Base-by-base conservation (phyloP, 495 filamentous ascomycete genomes). In the Stereocaulon alpinum region DNA sequence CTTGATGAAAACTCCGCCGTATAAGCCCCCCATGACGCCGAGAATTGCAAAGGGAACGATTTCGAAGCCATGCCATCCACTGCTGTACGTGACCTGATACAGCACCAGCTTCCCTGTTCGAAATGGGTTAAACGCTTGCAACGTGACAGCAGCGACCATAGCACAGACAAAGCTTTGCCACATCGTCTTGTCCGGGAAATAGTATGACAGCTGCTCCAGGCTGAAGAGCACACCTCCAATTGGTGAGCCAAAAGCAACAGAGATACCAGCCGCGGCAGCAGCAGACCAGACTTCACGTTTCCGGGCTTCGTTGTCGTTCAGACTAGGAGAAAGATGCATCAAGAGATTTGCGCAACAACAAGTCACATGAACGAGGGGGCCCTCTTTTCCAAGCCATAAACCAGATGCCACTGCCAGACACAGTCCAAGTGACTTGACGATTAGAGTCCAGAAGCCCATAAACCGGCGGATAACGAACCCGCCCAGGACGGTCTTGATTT, bases 151-250 rank as follows among this genome's bases (percentile, higher is more conserved):
- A 17, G 93, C 93, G 12, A 95, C 86, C 91, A 97, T 97, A 66
- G 93, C 93, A 66, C 92, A 96, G 18, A 98, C 93, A 72, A 98
- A 97, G 68, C 89, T 95, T 68, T 96, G 92, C 93, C 93, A 98
- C 93, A 98, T 98, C 1, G 93, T 96, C 69, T 96, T 97, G 67
- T 98, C 93, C 1, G 93, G 93, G 63, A 98, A 98, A 70, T 97
- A 98, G 73, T 97, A 98, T 2, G 90, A 95, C 14, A 98, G 74
- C 79, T 96, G 92, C 80, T 98, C 93, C 29, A 98, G 77, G 72
- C 88, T 93, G 76, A 98, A 95, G 6, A 95, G 72, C 18, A 95
- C 89, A 22, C 89, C 89, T 32, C 93, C 93, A 59, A 98, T 96
- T 34, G 93, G 93, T 11, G 94, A 91, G 27, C 94, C 93, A 69